Evolutionary conservation across 1,139 yeast genomes (phyloP), one percentile per base, ranked within the genome.

Genomic region (Suhomyces atakaporum): DNA sequence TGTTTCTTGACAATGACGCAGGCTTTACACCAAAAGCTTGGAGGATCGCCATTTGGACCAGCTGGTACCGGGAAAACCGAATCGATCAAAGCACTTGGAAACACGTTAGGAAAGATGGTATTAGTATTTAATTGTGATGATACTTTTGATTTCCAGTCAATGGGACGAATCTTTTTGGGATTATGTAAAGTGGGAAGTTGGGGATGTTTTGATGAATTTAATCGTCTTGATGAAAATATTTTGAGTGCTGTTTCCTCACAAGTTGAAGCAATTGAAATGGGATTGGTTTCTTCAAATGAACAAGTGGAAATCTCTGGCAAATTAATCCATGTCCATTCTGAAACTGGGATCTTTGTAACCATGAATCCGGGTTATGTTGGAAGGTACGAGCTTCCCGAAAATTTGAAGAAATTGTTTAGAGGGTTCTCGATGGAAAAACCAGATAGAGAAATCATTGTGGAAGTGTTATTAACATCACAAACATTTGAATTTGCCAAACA

Each of bases 41-140:
- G 97, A n/a, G 96, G 96, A 0, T 84, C 96, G 1, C 87, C 96
- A 1, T 81, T 84, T 60, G 98, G 98, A 0, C 97, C 98, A 2
- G 97, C 98, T 3, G 98, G 97, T 32, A 92, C 97, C 0, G 98
- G 97, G 49, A 90, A 92, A 56, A 92, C 98, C 0, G 98, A 92
- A 54, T 75, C 96, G 0, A 75, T 90, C 15, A 92, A 92, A 54
- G 87, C 96, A 0, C 66, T 90, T 20, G 97, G 95, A 1, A 79
- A 79, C 31, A 79, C 78, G 29, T 62, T 92, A 9, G 98, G 97
- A 7, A 75, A 79, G 44, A 78, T 81, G 76, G 96, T 89, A 0
- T 58, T 85, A 8, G 96, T 90, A 0, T 90, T 92, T 55, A 82
- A 88, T 56, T 92, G 97, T 63, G 97, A 92, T 51, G 96, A 90